phyloP scores from a whole-genome alignment of 139 green algal species.

The Spirogloea muscicola region DNA sequence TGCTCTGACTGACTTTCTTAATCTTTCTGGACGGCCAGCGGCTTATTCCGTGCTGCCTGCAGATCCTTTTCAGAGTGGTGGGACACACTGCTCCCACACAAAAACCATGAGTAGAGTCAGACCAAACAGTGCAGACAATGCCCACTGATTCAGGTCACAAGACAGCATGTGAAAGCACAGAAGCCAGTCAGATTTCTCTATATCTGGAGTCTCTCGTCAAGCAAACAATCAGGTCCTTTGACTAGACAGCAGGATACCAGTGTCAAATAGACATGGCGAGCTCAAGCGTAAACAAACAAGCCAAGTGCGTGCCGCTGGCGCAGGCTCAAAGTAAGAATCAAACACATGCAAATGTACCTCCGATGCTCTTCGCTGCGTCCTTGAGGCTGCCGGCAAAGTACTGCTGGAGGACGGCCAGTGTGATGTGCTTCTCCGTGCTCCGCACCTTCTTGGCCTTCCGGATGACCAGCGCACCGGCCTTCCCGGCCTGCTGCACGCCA shows the following conservation, averaged over 20 bases:
- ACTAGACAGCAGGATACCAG: background rate
- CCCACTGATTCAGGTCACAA: background rate
- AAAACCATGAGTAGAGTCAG: background rate
- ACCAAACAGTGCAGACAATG: background rate
- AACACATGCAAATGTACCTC: background rate
- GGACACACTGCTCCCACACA: slow-evolving; percentile 37
- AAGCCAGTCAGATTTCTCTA: background rate
- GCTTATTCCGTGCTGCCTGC: slow-evolving; percentile 54
- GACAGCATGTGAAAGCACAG: background rate
- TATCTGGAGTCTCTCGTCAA: background rate
- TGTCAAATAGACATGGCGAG: too few relatives aligned
- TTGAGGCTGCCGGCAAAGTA: slow-evolving; percentile 47
- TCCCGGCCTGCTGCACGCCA: background rate
- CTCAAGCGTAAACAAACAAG: too few relatives aligned
- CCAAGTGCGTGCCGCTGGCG: background rate
- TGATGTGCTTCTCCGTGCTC: slow-evolving; percentile 37
- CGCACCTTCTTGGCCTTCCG: background rate
- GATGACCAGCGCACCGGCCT: background rate
- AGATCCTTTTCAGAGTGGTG: slow-evolving; percentile 60
- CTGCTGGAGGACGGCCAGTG: slow-evolving; percentile 39
- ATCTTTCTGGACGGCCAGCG: slow-evolving; percentile 56
- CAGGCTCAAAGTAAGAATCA: background rate
- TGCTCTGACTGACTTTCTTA: slow-evolving; percentile 38
- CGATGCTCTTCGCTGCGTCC: slow-evolving; percentile 46
- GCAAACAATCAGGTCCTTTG: background rate